Base-by-base conservation (phyloP, 2,329 filamentous ascomycete species). In the Penicillium polonicum region DNA sequence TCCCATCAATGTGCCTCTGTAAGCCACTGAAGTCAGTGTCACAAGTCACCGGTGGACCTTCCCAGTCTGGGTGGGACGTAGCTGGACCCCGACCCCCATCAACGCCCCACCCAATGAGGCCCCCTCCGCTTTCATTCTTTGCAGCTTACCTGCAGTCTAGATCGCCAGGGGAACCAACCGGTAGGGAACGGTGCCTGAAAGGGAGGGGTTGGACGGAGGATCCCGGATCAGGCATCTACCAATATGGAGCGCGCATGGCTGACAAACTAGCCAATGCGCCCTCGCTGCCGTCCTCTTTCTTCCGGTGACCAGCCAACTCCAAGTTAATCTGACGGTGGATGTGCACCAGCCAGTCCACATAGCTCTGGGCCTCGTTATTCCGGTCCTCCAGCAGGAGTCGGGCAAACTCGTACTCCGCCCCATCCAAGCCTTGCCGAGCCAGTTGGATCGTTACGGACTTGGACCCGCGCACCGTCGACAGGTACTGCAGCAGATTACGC, bases 301-400 rank as follows among this genome's bases (percentile, higher is more conserved):
- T 79, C 51, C 78, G 74, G 60, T 80, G 79, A 36, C 79, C 79
- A 48, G 81, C 80, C 65, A 85, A 74, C 83, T 99, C 94, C 63
- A 96, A 81, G 72, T 96, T 92, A 63, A 99, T 94, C 65, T 90
- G 88, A 68, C 93, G 88, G 77, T 99, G 94, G 61, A 97, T 83
- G 75, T 96, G 90, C 57, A 99, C 94, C 69, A 99, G 81, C 94
- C 94, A 99, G 78, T 99, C 94, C 35, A 97, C 94, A 76, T 97
- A 99, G 72, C 90, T 96, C 78, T 96, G 92, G 36, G 94, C 94
- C 78, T 99, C 94, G 66, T 96, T 96, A 74, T 97, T 97, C 64
- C 94, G 85, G 72, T 99, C 94, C 77, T 99, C 94, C 33, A 96
- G 87, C 65, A 99, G 76, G 76, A 95, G 81, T 52, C 92, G 82